Conservation (phyloP, 2,329 filamentous ascomycete genomes). For the Penicillium sp. region DNA sequence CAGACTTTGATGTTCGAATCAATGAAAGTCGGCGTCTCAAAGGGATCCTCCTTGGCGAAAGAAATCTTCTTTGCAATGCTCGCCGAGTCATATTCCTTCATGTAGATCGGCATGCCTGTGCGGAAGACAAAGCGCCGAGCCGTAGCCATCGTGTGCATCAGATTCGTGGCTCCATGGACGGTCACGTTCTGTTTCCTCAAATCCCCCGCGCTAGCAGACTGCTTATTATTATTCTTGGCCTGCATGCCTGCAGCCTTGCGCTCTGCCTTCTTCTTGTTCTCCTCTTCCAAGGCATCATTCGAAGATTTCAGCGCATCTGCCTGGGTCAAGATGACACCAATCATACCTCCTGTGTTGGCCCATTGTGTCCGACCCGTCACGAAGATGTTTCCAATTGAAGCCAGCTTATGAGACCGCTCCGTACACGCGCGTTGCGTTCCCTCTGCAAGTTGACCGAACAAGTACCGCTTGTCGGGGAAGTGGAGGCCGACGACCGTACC, state of each 20-base stretch:
- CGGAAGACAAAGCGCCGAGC: constrained; percentile 83
- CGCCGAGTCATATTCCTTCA: constrained; percentile 64
- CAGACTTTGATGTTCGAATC: constrained; percentile 82
- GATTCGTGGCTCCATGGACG: constrained; percentile 79
- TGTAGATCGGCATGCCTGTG: constrained; percentile 72
- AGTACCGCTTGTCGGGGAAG: constrained; percentile 78
- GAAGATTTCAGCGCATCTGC: constrained; percentile 63
- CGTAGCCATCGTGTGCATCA: constrained; percentile 79
- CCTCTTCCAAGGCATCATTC: constrained; percentile 49
- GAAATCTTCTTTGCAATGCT: constrained; percentile 28
- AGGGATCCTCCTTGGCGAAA: constrained; percentile 25
- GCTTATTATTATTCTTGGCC: constrained; percentile 6
- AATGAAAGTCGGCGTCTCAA: constrained; percentile 65
- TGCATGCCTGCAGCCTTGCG: constrained; percentile 4
- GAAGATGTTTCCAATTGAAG: constrained; percentile 75
- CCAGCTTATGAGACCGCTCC: constrained; percentile 66
- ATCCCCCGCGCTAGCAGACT: constrained; percentile 4
- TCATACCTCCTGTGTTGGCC: constrained; percentile 74
- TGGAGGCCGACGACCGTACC: constrained; percentile 77
- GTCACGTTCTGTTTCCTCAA: constrained; percentile 50
- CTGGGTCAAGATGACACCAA: constrained; percentile 82
- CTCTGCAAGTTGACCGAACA: constrained; percentile 81
- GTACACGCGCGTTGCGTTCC: constrained; percentile 78
- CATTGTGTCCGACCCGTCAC: constrained; percentile 77
- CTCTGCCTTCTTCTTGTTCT: constrained; percentile 44